Percentiles rank a stretch among this genome's conserved stretches.
Evolutionary conservation across 129 eudicot genomes (phyloP).

Genomic region (Flaveria sonorensis): DNA sequence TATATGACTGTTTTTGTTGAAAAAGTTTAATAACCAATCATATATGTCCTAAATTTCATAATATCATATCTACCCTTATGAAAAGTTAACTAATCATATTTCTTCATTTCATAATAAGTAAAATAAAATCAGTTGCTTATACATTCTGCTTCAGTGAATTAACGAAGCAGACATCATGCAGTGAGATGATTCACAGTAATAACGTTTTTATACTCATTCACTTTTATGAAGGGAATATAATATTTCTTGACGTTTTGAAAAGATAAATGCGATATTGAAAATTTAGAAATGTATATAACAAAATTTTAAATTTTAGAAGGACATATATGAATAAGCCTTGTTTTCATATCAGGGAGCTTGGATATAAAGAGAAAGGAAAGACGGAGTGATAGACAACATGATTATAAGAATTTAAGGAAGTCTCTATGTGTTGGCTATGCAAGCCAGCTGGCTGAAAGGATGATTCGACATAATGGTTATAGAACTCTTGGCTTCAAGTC

Average conservation of each 20-base stretch:
- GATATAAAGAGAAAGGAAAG: constrained; percentile 64
- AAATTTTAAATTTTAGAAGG: not conserved
- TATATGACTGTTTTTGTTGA: not conserved
- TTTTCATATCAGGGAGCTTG: constrained; percentile 45
- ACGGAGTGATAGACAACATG: constrained; percentile 52
- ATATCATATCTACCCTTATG: not conserved
- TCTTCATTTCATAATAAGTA: not conserved
- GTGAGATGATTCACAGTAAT: not conserved
- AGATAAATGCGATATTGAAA: not conserved
- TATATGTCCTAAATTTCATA: not conserved
- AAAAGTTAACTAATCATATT: not conserved
- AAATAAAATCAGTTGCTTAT: not conserved
- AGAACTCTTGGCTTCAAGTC: constrained; percentile 83
- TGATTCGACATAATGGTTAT: constrained; percentile 87
- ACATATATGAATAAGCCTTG: not conserved
- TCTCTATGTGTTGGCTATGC: constrained; percentile 84
- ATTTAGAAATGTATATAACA: not conserved
- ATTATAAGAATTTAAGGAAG: constrained; percentile 75
- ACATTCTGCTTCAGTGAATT: not conserved
- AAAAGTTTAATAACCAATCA: not conserved
- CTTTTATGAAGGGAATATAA: not conserved
- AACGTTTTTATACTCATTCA: not conserved
- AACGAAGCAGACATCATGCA: not conserved
- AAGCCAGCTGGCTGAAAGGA: constrained; percentile 89
- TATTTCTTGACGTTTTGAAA: not conserved